A percentile compares a stretch with the other conserved stretches of the same genome.
These are phyloP conservation scores for Trichoderma sp. DNA, from an alignment of 2,329 filamentous ascomycete genomes.

Conservation along the genomic window DNA sequence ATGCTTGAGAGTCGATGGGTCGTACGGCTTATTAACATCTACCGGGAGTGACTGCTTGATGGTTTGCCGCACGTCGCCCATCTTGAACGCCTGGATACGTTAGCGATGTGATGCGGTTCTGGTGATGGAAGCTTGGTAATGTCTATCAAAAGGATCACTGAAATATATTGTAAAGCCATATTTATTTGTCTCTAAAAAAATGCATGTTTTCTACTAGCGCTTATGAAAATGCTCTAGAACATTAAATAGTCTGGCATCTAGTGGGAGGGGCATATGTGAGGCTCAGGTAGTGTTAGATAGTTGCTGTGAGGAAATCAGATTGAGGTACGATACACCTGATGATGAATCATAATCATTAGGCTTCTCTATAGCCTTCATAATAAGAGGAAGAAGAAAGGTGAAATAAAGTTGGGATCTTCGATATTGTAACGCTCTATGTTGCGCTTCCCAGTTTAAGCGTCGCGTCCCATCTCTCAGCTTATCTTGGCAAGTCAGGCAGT, in stretches of 20 bases:
- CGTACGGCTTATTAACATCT: constrained; percentile 47
- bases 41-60: constrained; percentile 45
- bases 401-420: neutral
- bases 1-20: constrained; percentile 46
- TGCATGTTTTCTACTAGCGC: neutral
- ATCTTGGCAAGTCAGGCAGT: neutral
- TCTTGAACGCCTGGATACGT: neutral
- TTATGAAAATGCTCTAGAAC: neutral
- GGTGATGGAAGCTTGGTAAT: neutral
- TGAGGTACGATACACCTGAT: neutral
- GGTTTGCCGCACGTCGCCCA: neutral
- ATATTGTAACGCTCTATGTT: neutral
- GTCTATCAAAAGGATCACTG: neutral
- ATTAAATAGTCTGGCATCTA: neutral
- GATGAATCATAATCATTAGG: neutral
- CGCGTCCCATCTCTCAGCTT: neutral
- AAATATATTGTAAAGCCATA: neutral
- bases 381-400: neutral
- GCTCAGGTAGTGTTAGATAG: neutral
- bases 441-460: neutral
- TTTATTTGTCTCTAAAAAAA: neutral
- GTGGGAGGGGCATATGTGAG: neutral
- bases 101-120: neutral
- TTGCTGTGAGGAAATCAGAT: neutral
- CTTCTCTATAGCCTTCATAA: neutral